A percentile compares a stretch with the other conserved stretches of the same genome.
These are phyloP conservation scores for Torulaspora franciscae DNA, from an alignment of 805 yeast species.

Conservation along the genomic window DNA sequence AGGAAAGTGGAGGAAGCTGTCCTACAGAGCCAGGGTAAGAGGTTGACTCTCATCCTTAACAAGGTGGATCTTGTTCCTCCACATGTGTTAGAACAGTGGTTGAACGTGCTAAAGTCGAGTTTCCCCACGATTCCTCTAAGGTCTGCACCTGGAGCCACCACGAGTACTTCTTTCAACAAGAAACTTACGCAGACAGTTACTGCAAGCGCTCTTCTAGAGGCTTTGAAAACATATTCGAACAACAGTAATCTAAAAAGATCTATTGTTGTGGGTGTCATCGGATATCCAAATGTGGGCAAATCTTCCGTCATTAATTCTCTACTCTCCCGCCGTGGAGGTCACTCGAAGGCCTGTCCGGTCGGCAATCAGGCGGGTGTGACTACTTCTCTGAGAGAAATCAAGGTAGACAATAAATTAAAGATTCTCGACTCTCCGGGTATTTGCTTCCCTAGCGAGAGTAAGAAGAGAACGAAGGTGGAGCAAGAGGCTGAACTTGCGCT, in stretches of 20 bases:
- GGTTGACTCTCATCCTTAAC: conserved; percentile 80
- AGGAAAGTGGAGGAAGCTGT: conserved; percentile 88
- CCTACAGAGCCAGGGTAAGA: conserved; percentile 65
- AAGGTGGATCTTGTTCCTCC: conserved; percentile 92
- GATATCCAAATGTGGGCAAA: conserved; percentile 96
- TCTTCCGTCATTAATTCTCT: conserved; percentile 90
- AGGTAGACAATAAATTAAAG: conserved; percentile 83
- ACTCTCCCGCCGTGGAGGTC: conserved; percentile 66
- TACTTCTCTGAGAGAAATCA: conserved; percentile 84
- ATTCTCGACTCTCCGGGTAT: conserved; percentile 96
- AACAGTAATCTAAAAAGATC: conserved; percentile 83
- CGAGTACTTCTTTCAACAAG: conserved; percentile 64
- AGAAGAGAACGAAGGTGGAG: conserved; percentile 49
- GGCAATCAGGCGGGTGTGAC: conserved; percentile 99
- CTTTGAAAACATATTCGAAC: conserved; percentile 79
- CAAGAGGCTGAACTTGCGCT: conserved; percentile 87
- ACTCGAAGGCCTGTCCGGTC: conserved; percentile 80
- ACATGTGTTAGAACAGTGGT: conserved; percentile 77
- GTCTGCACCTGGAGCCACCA: conserved; percentile 71
- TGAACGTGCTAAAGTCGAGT: conserved; percentile 65
- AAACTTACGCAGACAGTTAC: conserved; percentile 67
- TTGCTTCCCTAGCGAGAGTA: conserved; percentile 75
- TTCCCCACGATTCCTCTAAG: conserved; percentile 91
- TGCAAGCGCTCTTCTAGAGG: conserved; percentile 66
- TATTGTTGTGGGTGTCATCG: conserved; percentile 90